These are phyloP conservation scores for Filosporella fistucella DNA, from an alignment of 495 filamentous ascomycete species.

Conservation along the genomic window DNA sequence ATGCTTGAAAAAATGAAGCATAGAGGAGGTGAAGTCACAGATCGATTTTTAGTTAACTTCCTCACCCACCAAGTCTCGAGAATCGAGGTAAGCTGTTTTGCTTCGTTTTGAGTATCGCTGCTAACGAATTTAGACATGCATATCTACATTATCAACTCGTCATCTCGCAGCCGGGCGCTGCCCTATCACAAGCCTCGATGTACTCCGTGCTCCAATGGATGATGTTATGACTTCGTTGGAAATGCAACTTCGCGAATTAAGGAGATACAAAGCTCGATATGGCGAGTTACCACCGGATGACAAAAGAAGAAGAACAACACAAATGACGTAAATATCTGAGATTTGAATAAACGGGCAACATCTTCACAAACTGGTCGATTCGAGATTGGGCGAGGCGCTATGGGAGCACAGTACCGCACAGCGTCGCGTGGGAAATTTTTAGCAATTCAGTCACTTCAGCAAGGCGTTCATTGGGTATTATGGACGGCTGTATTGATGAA, in stretches of 20 bases:
- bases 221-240: conserved; percentile 35
- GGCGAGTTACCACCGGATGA: conserved; percentile 22
- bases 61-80: conserved; percentile 91
- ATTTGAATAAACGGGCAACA: neutral
- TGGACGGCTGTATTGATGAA: neutral
- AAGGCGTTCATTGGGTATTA: neutral
- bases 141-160: conserved; percentile 61
- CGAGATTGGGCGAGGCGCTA: neutral
- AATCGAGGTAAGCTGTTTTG: conserved; percentile 70
- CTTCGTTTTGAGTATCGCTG: conserved; percentile 27
- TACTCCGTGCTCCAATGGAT: conserved; percentile 46
- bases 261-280: conserved; percentile 41
- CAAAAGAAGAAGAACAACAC: neutral
- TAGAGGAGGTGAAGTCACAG: conserved; percentile 79
- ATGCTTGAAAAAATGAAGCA: conserved; percentile 80
- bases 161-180: conserved; percentile 50
- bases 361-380: no score
- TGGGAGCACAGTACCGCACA: neutral
- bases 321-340: neutral
- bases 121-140: conserved; percentile 39
- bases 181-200: conserved; percentile 32
- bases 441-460: neutral
- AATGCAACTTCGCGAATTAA: conserved; percentile 39
- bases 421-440: neutral
- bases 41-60: conserved; percentile 78